Evolutionary conservation across 345 rosid genomes (phyloP), one percentile per base, ranked within the genome.

Genomic region (Excoecaria cochinchinensis): DNA sequence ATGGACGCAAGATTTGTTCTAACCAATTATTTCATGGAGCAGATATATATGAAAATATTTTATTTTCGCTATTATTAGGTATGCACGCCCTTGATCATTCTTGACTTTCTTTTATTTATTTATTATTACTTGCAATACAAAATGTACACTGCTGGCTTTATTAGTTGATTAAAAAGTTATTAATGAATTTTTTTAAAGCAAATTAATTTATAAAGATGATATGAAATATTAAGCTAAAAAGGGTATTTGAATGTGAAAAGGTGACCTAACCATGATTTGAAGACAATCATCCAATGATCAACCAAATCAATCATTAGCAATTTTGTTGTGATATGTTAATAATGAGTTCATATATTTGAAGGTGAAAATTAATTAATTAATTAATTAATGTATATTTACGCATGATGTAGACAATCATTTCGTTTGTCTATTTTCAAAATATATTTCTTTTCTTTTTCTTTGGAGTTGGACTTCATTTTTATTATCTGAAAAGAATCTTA

Each of bases 401-500:
- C 71, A 70, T 31, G 31, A 31, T 31, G 31, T 31, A 31, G 31
- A 31, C 31, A n/a, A 75, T 78, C 74, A 84, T 78, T 71, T 80
- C 69, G 80, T 76, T 77, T 62, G 70, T 61, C 72, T 21, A 57
- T 75, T 52, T 69, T 47, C 38, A 65, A 65, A 70, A 57, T 57
- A 78, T 59, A 59, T 12, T n/a, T 25, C 8, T 48, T 14, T n/a
- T 1, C 16, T 64, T 4, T n/a, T 36, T 51, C 6, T 19, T 62
- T 48, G 5, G 22, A 19, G 40, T 63, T 52, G 8, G 21, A 38
- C 22, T 63, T 67, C 5, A 48, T 47, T 47, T 67, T 48, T 48
- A 5, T 67, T 22, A 13, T 6, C 3, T 22, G 22, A 82, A 79
- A 77, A 78, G 79, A 88, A 84, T 81, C 82, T 76, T 76, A 58